Evolutionary conservation across 148 eudicot species (phyloP).

Genomic region (Oxyria digyna): DNA sequence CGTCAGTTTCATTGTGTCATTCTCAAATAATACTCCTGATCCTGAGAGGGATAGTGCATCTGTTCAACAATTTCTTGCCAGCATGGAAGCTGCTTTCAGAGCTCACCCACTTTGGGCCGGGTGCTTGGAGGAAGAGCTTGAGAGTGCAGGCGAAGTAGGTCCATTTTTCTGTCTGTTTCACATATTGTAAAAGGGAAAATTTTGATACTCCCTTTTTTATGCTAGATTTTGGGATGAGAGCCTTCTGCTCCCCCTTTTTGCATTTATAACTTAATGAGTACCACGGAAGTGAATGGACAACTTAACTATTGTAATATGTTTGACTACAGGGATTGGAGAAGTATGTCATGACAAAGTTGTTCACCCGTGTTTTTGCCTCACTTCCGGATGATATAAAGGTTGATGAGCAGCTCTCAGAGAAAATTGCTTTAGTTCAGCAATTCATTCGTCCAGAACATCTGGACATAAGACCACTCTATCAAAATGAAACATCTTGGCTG

Average conservation of each 20-base stretch:
- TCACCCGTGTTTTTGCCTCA: slow-evolving; percentile 67
- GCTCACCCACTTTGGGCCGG: slow-evolving; percentile 94
- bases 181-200: neutral
- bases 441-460: slow-evolving; percentile 81
- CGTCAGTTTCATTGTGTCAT: slow-evolving; percentile 90
- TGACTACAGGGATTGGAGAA: slow-evolving; percentile 81
- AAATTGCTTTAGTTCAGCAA: slow-evolving; percentile 75
- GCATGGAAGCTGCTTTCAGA: slow-evolving; percentile 89
- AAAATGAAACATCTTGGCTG: slow-evolving; percentile 94
- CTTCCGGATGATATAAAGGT: slow-evolving; percentile 59
- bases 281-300: neutral
- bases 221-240: neutral
- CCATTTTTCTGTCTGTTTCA: neutral
- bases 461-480: slow-evolving; percentile 71
- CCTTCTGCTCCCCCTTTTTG: neutral
- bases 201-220: neutral
- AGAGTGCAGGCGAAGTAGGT: slow-evolving; percentile 94
- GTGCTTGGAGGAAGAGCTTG: slow-evolving; percentile 87
- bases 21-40: slow-evolving; percentile 69
- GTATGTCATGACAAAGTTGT: slow-evolving; percentile 92
- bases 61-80: slow-evolving; percentile 77
- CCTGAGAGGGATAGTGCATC: slow-evolving; percentile 86
- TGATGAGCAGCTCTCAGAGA: slow-evolving; percentile 72
- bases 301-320: slow-evolving; percentile 4
- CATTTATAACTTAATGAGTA: neutral